Evolutionary conservation across 768 basidiomycete genomes (phyloP), one percentile per base, ranked within the genome.

Genomic region (Phanerochaete carnosa): DNA sequence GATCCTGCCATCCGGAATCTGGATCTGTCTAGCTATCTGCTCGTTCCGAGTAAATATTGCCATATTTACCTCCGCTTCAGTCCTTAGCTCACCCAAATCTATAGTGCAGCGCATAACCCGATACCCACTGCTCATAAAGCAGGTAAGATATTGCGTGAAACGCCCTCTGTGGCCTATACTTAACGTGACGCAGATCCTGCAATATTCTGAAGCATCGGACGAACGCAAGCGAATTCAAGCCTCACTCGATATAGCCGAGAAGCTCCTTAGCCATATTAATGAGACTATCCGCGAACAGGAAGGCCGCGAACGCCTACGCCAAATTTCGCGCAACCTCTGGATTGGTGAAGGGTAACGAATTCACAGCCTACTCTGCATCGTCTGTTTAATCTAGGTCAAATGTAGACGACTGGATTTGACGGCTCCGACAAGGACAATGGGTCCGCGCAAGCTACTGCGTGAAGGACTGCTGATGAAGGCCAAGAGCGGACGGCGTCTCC

Each of bases 61-160:
- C 12, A 12, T 12, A 45, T 11, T 51, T 29, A 29, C 16, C 16
- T 25, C 22, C 29, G 12, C 23, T 13, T 43, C 23, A 35, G 47
- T 46, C 47, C 22, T 26, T 19, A 12, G 23, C 39, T 30, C 13
- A 50, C 43, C 23, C 19, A 26, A 54, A 26, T 47, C n/a, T 13
- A 13, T 62, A 94, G 92, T 95, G 94, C 94, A 97, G 85, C 87
- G 96, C 9, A 87, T 98, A 58, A 97, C 96, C 0, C 82, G 94
- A 59, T 99, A 98, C 70, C 96, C 96, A 0, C 79, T 99, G 0
- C 80, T 98, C 32, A 87, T 98, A 64, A 86, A 87, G 57, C 91
- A 93, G 74, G 87, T 85, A 52, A 22, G 72, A 8, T 19, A 7
- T 61, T 11, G 28, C 33, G 45, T 45, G 19, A 22, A 19, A 19